Conservation (phyloP, 176 grass and related monocot species). For the Aegilops umbellulata region DNA sequence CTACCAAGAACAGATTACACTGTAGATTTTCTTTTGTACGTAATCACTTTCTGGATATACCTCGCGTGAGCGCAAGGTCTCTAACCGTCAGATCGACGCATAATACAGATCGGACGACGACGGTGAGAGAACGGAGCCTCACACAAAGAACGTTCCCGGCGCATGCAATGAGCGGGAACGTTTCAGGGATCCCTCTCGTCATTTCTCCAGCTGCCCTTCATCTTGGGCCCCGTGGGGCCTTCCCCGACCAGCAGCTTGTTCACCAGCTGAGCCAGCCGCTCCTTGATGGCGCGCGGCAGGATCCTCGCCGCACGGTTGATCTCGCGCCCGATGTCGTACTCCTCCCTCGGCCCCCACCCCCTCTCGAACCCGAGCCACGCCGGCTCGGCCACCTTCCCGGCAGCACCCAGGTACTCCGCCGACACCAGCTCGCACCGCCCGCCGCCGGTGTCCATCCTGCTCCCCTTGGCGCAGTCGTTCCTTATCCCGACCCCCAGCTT, state of each 20-base stretch:
- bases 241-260: conserved; percentile 57
- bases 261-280: conserved; percentile 44
- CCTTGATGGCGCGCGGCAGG: conserved; percentile 44
- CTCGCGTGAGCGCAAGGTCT: no score
- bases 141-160: no score
- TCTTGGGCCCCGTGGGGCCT: conserved; percentile 82
- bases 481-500: conserved; percentile 72
- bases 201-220: conserved; percentile 58
- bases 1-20: background rate
- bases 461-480: conserved; percentile 73
- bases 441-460: conserved; percentile 42
- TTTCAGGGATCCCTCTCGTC: conserved; percentile 47
- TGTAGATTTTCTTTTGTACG: no score
- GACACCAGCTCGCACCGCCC: conserved; percentile 60
- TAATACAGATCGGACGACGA: no score
- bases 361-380: conserved; percentile 70
- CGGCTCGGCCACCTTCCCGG: conserved; percentile 33
- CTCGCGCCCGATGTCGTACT: conserved; percentile 63
- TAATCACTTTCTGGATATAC: no score
- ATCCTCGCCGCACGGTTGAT: conserved; percentile 54
- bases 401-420: conserved; percentile 53
- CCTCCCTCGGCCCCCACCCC: conserved; percentile 81
- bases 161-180: no score
- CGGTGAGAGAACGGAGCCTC: no score
- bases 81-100: no score